phyloP scores from a whole-genome alignment of 768 basidiomycete species.

The Lactarius hatsudake region DNA sequence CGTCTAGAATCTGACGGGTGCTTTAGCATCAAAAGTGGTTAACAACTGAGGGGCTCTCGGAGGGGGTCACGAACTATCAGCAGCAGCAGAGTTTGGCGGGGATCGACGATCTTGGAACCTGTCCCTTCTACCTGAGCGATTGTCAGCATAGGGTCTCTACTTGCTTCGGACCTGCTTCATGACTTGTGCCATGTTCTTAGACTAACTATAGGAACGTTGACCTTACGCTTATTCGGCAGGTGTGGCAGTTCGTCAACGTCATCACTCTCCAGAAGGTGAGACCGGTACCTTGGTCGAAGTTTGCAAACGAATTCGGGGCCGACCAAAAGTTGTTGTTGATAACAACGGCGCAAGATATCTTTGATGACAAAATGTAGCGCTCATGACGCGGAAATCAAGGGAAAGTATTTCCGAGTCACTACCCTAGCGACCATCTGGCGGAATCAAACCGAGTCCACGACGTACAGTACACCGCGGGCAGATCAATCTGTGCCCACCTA shows the following conservation, averaged over 20 bases:
- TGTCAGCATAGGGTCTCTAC: no score
- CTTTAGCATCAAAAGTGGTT: constrained; percentile 62
- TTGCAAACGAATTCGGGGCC: constrained; percentile 91
- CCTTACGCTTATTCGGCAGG: constrained; percentile 77
- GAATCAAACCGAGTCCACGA: constrained; percentile 93
- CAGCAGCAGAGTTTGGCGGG: constrained; percentile 69
- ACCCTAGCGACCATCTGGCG: constrained; percentile 70
- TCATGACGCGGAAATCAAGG: background rate
- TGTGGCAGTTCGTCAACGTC: constrained; percentile 31
- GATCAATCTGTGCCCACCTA: background rate
- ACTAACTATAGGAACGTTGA: constrained; percentile 74
- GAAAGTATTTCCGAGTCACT: constrained; percentile 27
- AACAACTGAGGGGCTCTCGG: background rate
- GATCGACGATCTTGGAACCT: no score
- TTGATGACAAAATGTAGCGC: constrained; percentile 28
- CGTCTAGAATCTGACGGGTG: constrained; percentile 95
- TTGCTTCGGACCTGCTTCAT: no score
- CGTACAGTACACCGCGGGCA: constrained; percentile 77
- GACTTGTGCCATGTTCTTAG: background rate
- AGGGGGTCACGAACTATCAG: constrained; percentile 67
- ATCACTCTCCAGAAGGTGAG: background rate
- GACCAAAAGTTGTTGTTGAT: constrained; percentile 68
- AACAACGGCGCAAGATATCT: constrained; percentile 91
- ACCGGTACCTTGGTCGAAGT: constrained; percentile 81
- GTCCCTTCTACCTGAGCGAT: no score